Evolutionary conservation across 306 rosid species (phyloP), one percentile per base, ranked within the genome.

Genomic region (Abrus precatorius): DNA sequence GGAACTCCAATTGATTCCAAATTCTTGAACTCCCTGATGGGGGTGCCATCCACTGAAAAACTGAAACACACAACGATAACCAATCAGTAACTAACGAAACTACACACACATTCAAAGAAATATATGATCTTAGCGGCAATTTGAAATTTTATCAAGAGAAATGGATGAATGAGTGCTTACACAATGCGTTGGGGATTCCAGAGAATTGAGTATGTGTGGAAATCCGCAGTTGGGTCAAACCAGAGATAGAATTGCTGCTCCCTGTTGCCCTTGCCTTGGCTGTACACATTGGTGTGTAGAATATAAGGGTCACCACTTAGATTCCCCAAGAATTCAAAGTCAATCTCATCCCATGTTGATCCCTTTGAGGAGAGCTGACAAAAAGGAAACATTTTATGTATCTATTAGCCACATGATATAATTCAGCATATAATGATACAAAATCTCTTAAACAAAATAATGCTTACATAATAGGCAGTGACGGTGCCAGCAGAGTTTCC

Each of bases 401-500:
- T 40, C 9, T 5, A 2, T 74, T 44, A 57, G 41, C 7, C 30
- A 20, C 20, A 20, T 20, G 20, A 20, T 20, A 20, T 20, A 20
- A 0, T 20, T 20, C 20, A 20, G 20, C 20, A 20, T 20, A 0
- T 20, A 20, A 20, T 20, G 20, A 20, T 20, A 20, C 20, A 20
- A 20, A 20, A 20, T 20, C 20, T 20, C 20, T 20, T 0, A 20
- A 20, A 20, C 20, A 20, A 20, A 20, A 20, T 20, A 20, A 20
- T 20, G 20, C 94, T 85, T 80, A 92, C 92, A 29, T 92, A 92
- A 76, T 90, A 92, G 10, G 94, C 89, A 0, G 97, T 90, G 77
- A 88, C 97, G 1, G 94, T 92, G 65, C 97, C 97, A 1, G 94
- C 97, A 1, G 97, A 92, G 80, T 92, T 87, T 9, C 91, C 90